phyloP scores from a whole-genome alignment of 2,329 filamentous ascomycete species.

The Biscogniauxia marginata region DNA sequence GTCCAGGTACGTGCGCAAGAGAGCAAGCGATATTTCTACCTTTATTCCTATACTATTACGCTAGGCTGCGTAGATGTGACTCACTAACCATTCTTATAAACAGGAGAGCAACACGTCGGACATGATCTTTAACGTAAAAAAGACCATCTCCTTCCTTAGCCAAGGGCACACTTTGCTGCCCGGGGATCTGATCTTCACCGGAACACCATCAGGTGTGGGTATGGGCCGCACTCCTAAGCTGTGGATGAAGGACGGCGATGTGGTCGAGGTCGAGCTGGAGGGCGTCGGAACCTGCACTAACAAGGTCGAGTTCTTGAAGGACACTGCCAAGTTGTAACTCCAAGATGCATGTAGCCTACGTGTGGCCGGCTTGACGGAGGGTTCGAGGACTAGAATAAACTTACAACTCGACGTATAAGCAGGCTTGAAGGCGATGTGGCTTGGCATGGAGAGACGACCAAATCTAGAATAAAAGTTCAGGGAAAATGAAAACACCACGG shows the following conservation, averaged over 20 bases:
- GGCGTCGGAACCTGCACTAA: conserved; percentile 61
- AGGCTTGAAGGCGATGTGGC: too few species aligned
- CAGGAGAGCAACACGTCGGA: conserved; percentile 56
- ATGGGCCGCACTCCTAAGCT: conserved; percentile 65
- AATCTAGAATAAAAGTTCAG: not conserved
- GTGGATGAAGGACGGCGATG: conserved; percentile 69
- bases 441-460: not conserved
- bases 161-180: conserved; percentile 62
- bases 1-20: conserved; percentile 45
- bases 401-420: too few species aligned
- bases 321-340: conserved; percentile 34
- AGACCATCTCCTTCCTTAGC: conserved; percentile 59
- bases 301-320: conserved; percentile 44
- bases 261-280: conserved; percentile 67
- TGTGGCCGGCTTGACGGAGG: not conserved
- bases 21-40: not conserved
- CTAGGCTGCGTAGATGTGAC: not conserved
- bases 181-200: conserved; percentile 66
- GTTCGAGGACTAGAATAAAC: not conserved
- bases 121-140: conserved; percentile 62
- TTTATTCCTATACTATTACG: too few species aligned
- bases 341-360: not conserved
- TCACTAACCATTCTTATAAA: not conserved
- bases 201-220: conserved; percentile 69
- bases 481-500: not conserved